Base-by-base conservation (phyloP, 345 rosid species). In the Sisymbrium altissimum region DNA sequence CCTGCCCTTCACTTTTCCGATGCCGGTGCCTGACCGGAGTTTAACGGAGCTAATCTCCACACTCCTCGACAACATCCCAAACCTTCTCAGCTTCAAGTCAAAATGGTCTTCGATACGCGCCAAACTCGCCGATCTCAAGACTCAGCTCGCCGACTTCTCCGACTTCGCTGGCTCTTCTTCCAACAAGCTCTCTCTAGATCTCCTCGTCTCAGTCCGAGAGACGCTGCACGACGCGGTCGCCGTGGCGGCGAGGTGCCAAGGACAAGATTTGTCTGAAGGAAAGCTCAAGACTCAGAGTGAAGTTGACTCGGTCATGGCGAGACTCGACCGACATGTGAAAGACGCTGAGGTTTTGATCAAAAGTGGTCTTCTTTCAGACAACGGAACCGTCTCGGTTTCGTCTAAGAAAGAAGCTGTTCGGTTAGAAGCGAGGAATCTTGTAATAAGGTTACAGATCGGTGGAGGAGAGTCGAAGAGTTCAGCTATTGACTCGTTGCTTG, bases 251-350 rank as follows among this genome's bases (percentile, higher is more conserved):
- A 85, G 83, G 43, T 94, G 97, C 17, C 81, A 83, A 23, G 49
- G 72, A 7, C 27, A 76, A 12, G 76, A 77, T 75, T 86, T 92
- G 48, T 54, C 85, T 4, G 83, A 88, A 36, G 97, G 97, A 3
- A 94, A 94, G 82, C 93, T 94, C 70, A 81, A 75, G 70, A 89
- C 98, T 27, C 98, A 94, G 85, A 94, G 96, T 56, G 90, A 89
- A 21, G 82, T 94, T 41, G 97, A 94, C 66, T 86, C 97, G 11
- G 70, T 88, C 64, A 68, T 86, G 72, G 86, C 97, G 7, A 81
- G 78, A 54, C 78, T 94, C 61, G 94, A 88, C 54, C 85, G 89
- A 18, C 88, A 87, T 69, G 83, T 88, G 29, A 81, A 65, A 45
- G 98, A 94, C 40, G 74, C 83, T 18, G 92, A 85, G 64, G 82